Percentiles rank a stretch among this genome's conserved stretches.
Conservation (phyloP, 805 yeast genomes). For the Scheffersomyces spartinae region DNA sequence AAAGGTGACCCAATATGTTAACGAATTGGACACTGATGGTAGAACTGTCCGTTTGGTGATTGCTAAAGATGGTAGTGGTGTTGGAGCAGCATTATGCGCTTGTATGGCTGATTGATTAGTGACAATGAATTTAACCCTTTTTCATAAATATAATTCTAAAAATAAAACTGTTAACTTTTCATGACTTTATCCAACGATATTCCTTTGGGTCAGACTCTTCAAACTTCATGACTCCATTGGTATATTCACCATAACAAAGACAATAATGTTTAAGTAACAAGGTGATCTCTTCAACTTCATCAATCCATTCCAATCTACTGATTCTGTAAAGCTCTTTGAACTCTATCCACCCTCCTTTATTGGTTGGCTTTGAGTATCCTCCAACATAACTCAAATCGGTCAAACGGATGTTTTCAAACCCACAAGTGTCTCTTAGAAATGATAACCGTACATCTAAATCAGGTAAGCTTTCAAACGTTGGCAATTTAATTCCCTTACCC, state of each 20-base stretch:
- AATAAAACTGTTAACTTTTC: too few species aligned
- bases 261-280: conserved; percentile 55
- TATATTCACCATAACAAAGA: conserved; percentile 22
- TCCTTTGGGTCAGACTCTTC: too few species aligned
- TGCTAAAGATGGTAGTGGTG: conserved; percentile 94
- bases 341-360: conserved; percentile 32
- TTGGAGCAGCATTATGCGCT: conserved; percentile 95
- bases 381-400: background rate
- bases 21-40: conserved; percentile 63
- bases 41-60: conserved; percentile 66
- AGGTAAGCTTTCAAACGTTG: conserved; percentile 42
- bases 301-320: conserved; percentile 49
- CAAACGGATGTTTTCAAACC: conserved; percentile 8
- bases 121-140: too few species aligned
- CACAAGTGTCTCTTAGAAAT: conserved; percentile 11
- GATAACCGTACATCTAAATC: conserved; percentile 19
- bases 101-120: too few species aligned
- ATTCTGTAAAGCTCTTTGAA: conserved; percentile 31
- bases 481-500: conserved; percentile 52
- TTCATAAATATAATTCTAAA: too few species aligned
- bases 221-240: too few species aligned
- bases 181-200: too few species aligned
- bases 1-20: conserved; percentile 69
- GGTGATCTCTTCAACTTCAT: conserved; percentile 63
- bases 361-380: conserved; percentile 5